Evolutionary conservation across 257 asterid genomes (phyloP), one percentile per base, ranked within the genome.

Genomic region (Solanum piurae): DNA sequence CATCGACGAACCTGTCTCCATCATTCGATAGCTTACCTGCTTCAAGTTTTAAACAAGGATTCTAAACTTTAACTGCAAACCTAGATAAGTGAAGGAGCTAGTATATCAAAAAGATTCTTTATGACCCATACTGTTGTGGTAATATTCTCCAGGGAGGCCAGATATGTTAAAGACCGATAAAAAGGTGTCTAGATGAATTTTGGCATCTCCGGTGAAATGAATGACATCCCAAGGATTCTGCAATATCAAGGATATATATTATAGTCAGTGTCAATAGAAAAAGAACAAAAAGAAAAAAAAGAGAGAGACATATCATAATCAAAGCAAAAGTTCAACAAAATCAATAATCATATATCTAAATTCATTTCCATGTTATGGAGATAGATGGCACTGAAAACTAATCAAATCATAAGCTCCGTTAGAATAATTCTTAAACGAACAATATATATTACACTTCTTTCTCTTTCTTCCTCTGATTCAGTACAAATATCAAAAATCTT

Each of bases 191-290:
- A 94, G 88, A 93, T 97, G 99, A 90, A 97, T 87, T 91, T 86
- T 90, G 62, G 96, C 94, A 87, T 87, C 91, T 88, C 99, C 96
- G 37, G 98, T 92, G 92, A 97, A 96, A 88, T 90, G 92, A 89
- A 97, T 94, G 89, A 91, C 96, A 91, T 97, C 99, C 98, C 99
- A 97, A 83, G 99, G 99, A 92, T 97, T 97, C 99, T 97, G 98
- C 92, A 90, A 73, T 44, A 88, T 5, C 85, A 18, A 80, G 31
- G 40, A 80, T 16, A 80, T 16, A 46, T 46, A 79, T 42, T 25
- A 80, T 29, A 49, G 86, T 58, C 62, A 46, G 33, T 86, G 77
- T 40, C 18, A 36, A 25, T 10, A 74, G 82, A 62, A 42, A 7
- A 80, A 79, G 88, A 64, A 84, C 14, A 20, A 85, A 71, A 31